A percentile compares a stretch with the other conserved stretches of the same genome.
phyloP scores from a whole-genome alignment of 2,329 filamentous ascomycete genomes.

The Penicillium sp. region DNA sequence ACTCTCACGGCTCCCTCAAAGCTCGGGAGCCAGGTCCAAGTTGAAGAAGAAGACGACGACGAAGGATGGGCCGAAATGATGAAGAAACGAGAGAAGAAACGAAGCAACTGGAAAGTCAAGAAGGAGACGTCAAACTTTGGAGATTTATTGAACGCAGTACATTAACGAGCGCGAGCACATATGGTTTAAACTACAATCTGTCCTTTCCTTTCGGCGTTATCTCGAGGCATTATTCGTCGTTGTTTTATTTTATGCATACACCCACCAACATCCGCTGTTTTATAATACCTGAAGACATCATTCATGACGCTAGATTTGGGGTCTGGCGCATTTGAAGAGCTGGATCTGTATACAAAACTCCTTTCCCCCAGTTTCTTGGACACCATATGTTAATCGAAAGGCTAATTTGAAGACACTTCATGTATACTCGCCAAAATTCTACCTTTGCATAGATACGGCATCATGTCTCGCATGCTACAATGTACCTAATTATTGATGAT shows the following conservation, averaged over 20 bases:
- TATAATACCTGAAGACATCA: conserved; percentile 12
- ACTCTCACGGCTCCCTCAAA: conserved; percentile 23
- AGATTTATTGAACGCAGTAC: conserved; percentile 44
- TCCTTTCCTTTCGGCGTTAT: conserved; percentile 13
- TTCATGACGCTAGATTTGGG: not conserved
- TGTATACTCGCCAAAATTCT: not conserved
- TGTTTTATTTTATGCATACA: not conserved
- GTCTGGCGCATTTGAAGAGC: conserved; percentile 8
- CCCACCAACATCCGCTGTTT: conserved; percentile 15
- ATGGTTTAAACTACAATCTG: not conserved
- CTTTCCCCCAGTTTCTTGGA: conserved; percentile 22
- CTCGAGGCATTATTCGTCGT: conserved; percentile 7
- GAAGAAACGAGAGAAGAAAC: conserved; percentile 55
- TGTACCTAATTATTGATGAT: conserved; percentile 11
- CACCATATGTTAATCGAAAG: conserved; percentile 12
- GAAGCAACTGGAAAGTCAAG: conserved; percentile 52
- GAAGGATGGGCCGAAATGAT: conserved; percentile 58
- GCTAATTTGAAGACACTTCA: conserved; percentile 2
- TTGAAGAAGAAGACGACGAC: conserved; percentile 55
- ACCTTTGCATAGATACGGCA: conserved; percentile 8
- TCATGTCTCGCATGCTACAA: conserved; percentile 13
- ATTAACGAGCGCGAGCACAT: conserved; percentile 29
- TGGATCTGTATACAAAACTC: conserved; percentile 1
- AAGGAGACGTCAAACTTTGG: conserved; percentile 42
- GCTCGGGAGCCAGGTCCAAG: conserved; percentile 24